Base-by-base conservation (phyloP, 2,329 filamentous ascomycete genomes). In the Colletotrichum theobromicola region DNA sequence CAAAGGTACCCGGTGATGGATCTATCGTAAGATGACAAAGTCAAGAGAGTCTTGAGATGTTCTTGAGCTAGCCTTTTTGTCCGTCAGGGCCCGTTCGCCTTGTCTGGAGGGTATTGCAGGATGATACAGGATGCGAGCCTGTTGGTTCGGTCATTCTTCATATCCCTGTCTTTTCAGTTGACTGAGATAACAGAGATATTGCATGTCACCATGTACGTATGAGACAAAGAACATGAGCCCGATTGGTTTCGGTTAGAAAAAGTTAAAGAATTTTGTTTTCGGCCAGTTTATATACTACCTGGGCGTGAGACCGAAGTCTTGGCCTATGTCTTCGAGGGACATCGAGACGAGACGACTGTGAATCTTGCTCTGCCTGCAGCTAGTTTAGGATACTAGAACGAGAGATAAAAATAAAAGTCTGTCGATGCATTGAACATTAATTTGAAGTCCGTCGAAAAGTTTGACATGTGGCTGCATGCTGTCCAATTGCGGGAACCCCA, bases 401-500 rank as follows among this genome's bases (percentile, higher is more conserved):
- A 12, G 42, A 21, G 42, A 21, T 18, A 0, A 1, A 4, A 4
- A 46, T 10, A 12, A 21, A 21, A 13, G 10, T 46, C 18, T 21
- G 5, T 9, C 42, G 42, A 46, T 46, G 0, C 2, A 16, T 46
- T 4, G 42, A 21, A 21, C 0, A n/a, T n/a, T n/a, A 0, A 46
- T 0, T 10, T 12, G 42, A 46, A 46, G 18, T 46, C 4, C 10
- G 0, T 46, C 5, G 42, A 46, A 46, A 46, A 21, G 42, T 10
- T 21, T 0, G 42, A 18, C 3, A n/a, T 5, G 21, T 0, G 5
- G 2, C 4, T 0, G 1, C 18, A 46, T 0, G 42, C 10, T 10
- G 0, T 46, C 42, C 1, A 46, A 10, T n/a, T 5, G 0, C n/a
- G n/a, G 18, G 37, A 21, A 21, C n/a, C 18, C 42, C 2, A 46